Base-by-base conservation (phyloP, 495 filamentous ascomycete species). In the Penicillium turbatum region DNA sequence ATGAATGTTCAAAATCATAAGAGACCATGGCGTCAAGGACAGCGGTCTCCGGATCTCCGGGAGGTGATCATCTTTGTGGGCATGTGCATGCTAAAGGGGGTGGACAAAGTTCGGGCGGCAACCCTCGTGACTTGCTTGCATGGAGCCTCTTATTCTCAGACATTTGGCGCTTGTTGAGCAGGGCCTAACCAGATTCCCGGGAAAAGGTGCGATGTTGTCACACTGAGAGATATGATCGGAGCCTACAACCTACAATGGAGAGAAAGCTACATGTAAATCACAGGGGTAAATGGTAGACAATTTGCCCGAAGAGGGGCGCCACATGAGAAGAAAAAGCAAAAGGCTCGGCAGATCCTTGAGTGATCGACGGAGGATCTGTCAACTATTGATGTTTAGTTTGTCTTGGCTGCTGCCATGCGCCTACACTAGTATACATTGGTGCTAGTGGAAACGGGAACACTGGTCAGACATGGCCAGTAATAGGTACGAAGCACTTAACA, bases 361-460 rank as follows among this genome's bases (percentile, higher is more conserved):
- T 59, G 72, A 74, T 74, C 72, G 70, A 70, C 71, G 53, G 61
- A 50, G 62, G 72, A 74, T 74, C 72, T 63, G 70, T 69, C 55
- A 61, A 75, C 72, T 75, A 75, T 75, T 75, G 72, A 65, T 69
- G 62, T 67, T 72, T 70, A 70, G 71, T 62, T 59, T 54, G 58
- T 44, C 69, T 70, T 73, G 70, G 72, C 70, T 56, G 60, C 66
- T 66, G 67, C 64, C 67, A 68, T 60, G 64, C 58, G 34, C 44
- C 49, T 17, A 47, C 42, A 27, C 35, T 48, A 57, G 55, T n/a
- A 24, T 51, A 1, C n/a, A 41, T 39, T 41, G 9, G 45, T 48
- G 1, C 36, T 51, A 51, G 43, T 15, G 42, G 24, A 37, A 30
- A 37, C 27, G 39, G 40, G 15, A 31, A 30, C 15, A 21, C 21